Base-by-base conservation (phyloP, 2,329 filamentous ascomycete species). In the Thyridium curvatum region DNA sequence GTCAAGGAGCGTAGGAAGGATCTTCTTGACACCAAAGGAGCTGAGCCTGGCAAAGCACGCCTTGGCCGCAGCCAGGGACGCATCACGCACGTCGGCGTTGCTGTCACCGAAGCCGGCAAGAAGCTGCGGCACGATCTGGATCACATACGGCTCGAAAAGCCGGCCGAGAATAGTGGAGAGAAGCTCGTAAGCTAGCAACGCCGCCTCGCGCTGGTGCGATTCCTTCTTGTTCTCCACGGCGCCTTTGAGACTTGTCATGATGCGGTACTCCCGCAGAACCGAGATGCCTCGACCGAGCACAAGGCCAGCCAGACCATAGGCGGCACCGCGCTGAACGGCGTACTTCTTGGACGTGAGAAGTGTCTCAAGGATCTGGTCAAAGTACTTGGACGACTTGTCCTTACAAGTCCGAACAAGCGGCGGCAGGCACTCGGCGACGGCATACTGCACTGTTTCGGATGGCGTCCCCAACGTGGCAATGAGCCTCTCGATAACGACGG, bases 221-320 rank as follows among this genome's bases (percentile, higher is more conserved):
- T 95, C 91, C 57, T 94, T 97, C 64, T 94, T 97, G 62, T 96
- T 94, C 53, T 97, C 94, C n/a, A 84, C 74, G 4, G 88, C 89
- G 18, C 79, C 80, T 50, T 79, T 84, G 33, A 98, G 76, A 4
- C 81, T 83, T 26, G 84, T 80, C 68, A 97, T 77, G 45, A 98
- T 84, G 21, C 90, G 84, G 60, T 85, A 89, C 51, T 97, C 89
- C 45, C 84, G 79, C 31, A 98, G 66, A 4, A 87, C 77, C 14
- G 76, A 77, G 43, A 98, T 82, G 41, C 93, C 93, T 58, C 84
- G 82, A n/a, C 93, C 93, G 44, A 82, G 81, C 30, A 96, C 82
- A 41, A 98, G 79, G 42, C 93, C 94, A 41, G 88, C 91, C 40
- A 98, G 72, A 42, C 93, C 93, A 60, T 98, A 98, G 0, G 93